Percentiles rank a stretch among this genome's conserved stretches.
These are phyloP conservation scores for Funneliformis geosporum DNA, from an alignment of 192 early-diverging fungal genomes.

Conservation along the genomic window DNA sequence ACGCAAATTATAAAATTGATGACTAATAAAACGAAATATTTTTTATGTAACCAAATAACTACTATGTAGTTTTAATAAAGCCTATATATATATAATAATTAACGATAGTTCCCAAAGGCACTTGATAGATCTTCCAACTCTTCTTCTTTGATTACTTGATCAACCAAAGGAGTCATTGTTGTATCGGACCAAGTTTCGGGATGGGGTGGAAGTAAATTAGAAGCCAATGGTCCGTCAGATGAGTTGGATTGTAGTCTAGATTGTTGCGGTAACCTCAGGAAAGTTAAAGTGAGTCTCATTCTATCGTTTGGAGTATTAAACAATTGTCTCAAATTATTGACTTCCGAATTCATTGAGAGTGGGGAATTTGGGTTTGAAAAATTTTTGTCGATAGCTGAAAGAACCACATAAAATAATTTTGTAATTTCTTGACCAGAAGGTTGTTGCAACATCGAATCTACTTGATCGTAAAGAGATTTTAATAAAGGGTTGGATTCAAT, in stretches of 20 bases:
- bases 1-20: too few species aligned
- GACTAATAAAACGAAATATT: too few species aligned
- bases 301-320: not conserved
- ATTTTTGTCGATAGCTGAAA: not conserved
- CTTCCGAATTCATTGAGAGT: not conserved
- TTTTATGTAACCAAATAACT: too few species aligned
- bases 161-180: not conserved
- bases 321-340: not conserved
- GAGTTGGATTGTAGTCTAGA: not conserved
- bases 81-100: not conserved
- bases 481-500: not conserved
- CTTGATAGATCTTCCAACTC: not conserved
- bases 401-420: not conserved
- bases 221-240: not conserved
- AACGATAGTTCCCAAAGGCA: not conserved
- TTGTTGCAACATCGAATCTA: not conserved
- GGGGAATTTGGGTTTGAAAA: not conserved
- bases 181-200: not conserved
- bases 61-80: too few species aligned
- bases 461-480: not conserved
- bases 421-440: not conserved
- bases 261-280: not conserved
- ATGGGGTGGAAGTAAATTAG: not conserved
- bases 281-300: not conserved
- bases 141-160: not conserved